These are phyloP conservation scores for Chrysanthemum seticuspe DNA, from an alignment of 129 eudicot genomes.

Conservation along the genomic window DNA sequence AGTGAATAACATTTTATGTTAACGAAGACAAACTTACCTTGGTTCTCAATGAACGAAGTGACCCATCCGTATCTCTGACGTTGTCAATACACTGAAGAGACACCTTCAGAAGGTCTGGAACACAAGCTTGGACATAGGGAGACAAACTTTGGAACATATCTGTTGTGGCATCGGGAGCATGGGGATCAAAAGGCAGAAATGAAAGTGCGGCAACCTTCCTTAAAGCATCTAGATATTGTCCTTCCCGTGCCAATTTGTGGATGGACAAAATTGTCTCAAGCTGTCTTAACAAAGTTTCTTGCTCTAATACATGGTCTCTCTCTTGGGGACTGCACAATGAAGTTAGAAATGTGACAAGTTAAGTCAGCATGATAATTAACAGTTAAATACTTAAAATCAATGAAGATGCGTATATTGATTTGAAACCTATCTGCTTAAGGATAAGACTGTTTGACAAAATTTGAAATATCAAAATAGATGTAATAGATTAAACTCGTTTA, in stretches of 20 bases:
- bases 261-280: conserved; percentile 89
- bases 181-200: conserved; percentile 95
- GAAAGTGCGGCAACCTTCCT: conserved; percentile 87
- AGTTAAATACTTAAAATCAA: too few species aligned
- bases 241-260: conserved; percentile 61
- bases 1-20: background rate
- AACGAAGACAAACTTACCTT: conserved; percentile 51
- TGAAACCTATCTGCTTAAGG: too few species aligned
- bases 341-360: conserved; percentile 15
- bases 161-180: conserved; percentile 55
- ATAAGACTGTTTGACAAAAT: too few species aligned
- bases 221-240: conserved; percentile 69
- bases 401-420: too few species aligned
- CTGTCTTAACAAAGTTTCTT: conserved; percentile 82
- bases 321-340: conserved; percentile 71
- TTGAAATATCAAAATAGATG: too few species aligned
- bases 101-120: conserved; percentile 88
- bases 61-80: conserved; percentile 84
- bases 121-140: conserved; percentile 91
- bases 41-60: conserved; percentile 86
- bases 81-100: conserved; percentile 86
- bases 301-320: conserved; percentile 81
- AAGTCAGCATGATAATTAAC: conserved; percentile 10
- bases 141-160: conserved; percentile 67
- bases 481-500: too few species aligned